These are phyloP conservation scores for Colletotrichum tanaceti DNA, from an alignment of 2,329 filamentous ascomycete species.

Conservation along the genomic window DNA sequence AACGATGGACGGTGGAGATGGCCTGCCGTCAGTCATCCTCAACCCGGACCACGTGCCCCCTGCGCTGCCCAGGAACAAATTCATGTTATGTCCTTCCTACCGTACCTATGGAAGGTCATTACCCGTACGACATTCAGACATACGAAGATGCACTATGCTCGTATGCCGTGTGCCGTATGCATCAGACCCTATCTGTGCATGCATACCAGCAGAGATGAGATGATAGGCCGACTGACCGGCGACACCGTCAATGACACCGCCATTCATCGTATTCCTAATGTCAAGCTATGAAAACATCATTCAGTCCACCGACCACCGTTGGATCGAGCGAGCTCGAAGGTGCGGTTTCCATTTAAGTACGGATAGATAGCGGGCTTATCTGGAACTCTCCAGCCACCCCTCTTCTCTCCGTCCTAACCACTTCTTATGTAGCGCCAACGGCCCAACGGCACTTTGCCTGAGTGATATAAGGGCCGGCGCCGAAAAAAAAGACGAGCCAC, in stretches of 20 bases:
- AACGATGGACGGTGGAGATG: conserved; percentile 1
- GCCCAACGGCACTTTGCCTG: not conserved
- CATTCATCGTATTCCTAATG: conserved; percentile 6
- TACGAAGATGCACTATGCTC: not conserved
- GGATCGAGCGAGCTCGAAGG: not conserved
- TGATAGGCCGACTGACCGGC: not conserved
- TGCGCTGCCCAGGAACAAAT: not conserved
- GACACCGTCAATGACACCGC: not conserved
- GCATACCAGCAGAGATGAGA: not conserved
- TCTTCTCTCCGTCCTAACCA: not conserved
- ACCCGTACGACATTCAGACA: not conserved
- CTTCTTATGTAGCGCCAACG: not conserved
- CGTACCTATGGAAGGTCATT: not conserved
- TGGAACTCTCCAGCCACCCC: conserved; percentile 6
- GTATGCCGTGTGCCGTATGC: not conserved
- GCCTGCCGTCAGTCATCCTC: not conserved
- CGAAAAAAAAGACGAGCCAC: conserved; percentile 11
- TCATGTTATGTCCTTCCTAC: no score
- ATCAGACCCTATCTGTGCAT: not conserved
- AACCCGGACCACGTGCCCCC: not conserved
- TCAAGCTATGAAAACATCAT: not conserved
- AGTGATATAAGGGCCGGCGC: not conserved
- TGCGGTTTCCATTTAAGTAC: not conserved
- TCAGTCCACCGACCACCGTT: not conserved
- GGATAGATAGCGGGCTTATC: not conserved